A percentile compares a stretch with the other conserved stretches of the same genome.
These are phyloP conservation scores for Aureobasidium pullulans DNA, from an alignment of 2,329 filamentous ascomycete species.

Conservation along the genomic window DNA sequence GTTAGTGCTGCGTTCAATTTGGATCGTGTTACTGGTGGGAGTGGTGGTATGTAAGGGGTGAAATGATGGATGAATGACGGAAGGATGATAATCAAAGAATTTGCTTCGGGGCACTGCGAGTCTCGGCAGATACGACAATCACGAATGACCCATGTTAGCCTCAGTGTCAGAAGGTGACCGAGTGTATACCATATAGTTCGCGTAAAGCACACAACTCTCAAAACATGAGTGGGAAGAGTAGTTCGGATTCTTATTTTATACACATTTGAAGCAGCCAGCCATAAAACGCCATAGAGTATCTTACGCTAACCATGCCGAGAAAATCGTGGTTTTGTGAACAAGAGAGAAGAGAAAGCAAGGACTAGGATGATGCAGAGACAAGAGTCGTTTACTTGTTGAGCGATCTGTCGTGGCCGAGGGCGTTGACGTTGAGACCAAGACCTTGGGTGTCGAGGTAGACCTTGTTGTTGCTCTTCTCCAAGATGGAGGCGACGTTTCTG, in stretches of 20 bases:
- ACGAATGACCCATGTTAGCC: background rate
- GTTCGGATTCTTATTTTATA: conserved; percentile 10
- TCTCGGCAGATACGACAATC: background rate
- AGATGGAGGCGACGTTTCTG: conserved; percentile 72
- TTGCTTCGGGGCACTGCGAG: background rate
- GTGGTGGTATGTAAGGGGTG: background rate
- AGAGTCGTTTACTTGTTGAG: conserved; percentile 22
- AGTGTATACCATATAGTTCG: background rate
- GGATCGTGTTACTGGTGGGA: conserved; percentile 37
- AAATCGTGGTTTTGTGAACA: conserved; percentile 1
- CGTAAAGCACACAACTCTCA: background rate
- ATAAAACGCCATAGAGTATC: conserved; percentile 9
- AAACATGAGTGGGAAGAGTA: background rate
- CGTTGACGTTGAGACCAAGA: conserved; percentile 75
- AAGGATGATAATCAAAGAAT: background rate
- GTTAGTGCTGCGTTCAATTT: conserved; percentile 73
- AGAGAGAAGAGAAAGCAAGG: background rate
- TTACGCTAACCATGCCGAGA: conserved; percentile 11
- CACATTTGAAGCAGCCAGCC: conserved; percentile 7
- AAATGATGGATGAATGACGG: background rate
- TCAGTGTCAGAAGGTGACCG: too few species aligned
- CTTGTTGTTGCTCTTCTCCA: conserved; percentile 90
- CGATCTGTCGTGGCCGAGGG: conserved; percentile 28
- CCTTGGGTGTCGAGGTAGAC: conserved; percentile 88
- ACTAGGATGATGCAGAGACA: background rate